Conservation (phyloP, 371 early-diverging fungal species). For the Blyttiomyces sp. region DNA sequence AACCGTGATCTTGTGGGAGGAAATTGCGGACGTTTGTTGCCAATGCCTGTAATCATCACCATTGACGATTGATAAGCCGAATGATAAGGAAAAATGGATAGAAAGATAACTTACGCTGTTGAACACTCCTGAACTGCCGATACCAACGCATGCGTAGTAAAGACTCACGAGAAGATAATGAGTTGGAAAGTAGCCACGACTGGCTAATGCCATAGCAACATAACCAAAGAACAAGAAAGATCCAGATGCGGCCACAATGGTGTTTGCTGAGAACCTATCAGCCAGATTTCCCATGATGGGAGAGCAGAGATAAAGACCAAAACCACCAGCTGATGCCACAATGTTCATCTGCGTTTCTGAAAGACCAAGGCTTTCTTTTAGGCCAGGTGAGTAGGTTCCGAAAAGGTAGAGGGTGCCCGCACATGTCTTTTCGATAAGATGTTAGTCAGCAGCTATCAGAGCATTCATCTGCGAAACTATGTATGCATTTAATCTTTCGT, state of each 20-base stretch:
- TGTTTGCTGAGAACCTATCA: constrained; percentile 9
- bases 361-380: constrained; percentile 27
- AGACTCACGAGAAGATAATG: constrained; percentile 34
- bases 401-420: constrained; percentile 58
- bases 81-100: too few relatives aligned
- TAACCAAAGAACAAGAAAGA: not conserved
- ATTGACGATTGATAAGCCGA: not conserved
- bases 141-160: constrained; percentile 56
- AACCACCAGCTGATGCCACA: constrained; percentile 52
- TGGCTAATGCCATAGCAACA: not conserved
- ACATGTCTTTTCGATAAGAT: constrained; percentile 12
- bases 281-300: constrained; percentile 23
- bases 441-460: not conserved
- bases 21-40: constrained; percentile 60
- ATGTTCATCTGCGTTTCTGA: constrained; percentile 48
- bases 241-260: not conserved
- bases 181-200: too few relatives aligned
- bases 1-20: constrained; percentile 49
- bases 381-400: constrained; percentile 49
- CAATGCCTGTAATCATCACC: constrained; percentile 20
- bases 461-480: too few relatives aligned
- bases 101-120: too few relatives aligned
- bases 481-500: too few relatives aligned
- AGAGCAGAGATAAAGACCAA: constrained; percentile 46
- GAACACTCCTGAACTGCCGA: constrained; percentile 59